Conservation (phyloP, 2,329 filamentous ascomycete genomes). For the Fusarium aywerte region DNA sequence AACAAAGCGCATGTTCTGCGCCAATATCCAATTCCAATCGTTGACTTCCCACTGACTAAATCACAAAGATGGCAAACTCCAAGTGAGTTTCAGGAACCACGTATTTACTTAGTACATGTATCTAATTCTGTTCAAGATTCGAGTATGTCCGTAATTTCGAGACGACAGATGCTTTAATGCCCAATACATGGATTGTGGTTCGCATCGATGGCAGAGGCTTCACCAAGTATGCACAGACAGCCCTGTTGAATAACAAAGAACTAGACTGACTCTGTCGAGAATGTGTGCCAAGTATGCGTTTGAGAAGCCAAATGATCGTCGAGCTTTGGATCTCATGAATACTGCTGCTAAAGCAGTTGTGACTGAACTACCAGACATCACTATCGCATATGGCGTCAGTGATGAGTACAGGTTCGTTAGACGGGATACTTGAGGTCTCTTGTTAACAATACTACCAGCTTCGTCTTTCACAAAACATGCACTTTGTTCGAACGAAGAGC, state of each 20-base stretch:
- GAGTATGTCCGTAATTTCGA: conserved; percentile 95
- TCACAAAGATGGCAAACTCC: conserved; percentile 63
- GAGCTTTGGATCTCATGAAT: conserved; percentile 94
- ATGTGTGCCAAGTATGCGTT: conserved; percentile 87
- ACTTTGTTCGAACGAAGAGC: conserved; percentile 85
- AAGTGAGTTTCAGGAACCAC: conserved; percentile 54
- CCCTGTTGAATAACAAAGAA: neutral
- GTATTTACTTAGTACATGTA: neutral
- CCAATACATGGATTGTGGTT: conserved; percentile 95
- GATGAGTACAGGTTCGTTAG: conserved; percentile 82
- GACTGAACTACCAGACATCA: conserved; percentile 83
- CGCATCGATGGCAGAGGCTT: conserved; percentile 95
- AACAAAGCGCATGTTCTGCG: conserved; percentile 5
- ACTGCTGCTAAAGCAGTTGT: conserved; percentile 86
- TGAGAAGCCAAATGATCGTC: conserved; percentile 89
- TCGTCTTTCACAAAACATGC: conserved; percentile 86
- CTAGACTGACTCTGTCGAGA: conserved; percentile 57
- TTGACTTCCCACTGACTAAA: neutral
- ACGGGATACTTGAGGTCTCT: neutral
- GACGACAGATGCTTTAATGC: conserved; percentile 80
- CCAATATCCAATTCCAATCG: conserved; percentile 3
- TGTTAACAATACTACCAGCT: conserved; percentile 62
- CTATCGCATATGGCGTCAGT: conserved; percentile 90
- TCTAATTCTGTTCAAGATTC: conserved; percentile 67
- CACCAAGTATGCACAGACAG: conserved; percentile 74